A percentile compares a stretch with the other conserved stretches of the same genome.
Conservation (phyloP, 192 early-diverging fungal species). For the Funneliformis mosseae region DNA sequence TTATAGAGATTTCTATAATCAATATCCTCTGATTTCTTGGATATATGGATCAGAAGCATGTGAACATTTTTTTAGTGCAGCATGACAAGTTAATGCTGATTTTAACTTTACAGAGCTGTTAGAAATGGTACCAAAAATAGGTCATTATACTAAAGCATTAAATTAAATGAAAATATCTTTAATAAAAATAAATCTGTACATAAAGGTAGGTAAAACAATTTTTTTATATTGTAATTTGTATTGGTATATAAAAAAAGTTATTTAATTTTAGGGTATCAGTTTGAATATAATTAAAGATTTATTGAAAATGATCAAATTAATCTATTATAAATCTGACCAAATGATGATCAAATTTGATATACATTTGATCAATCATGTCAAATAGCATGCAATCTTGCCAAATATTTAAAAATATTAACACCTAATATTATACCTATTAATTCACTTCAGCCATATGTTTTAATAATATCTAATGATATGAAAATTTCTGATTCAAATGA, state of each 20-base stretch:
- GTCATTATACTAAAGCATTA: neutral
- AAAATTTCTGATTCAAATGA: too few relatives aligned
- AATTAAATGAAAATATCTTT: neutral
- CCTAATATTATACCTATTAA: neutral
- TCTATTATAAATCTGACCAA: neutral
- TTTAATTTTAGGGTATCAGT: neutral
- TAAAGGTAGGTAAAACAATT: neutral
- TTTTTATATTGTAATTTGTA: neutral
- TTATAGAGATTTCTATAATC: neutral
- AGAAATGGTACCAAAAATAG: slow-evolving; percentile 4
- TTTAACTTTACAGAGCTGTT: slow-evolving; percentile 2
- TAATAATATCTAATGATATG: too few relatives aligned
- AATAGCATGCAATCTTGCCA: neutral
- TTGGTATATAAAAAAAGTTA: neutral
- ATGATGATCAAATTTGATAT: neutral
- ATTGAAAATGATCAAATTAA: neutral
- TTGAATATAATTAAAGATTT: neutral
- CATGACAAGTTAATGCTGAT: neutral
- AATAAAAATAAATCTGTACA: neutral
- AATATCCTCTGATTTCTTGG: neutral
- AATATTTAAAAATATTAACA: slow-evolving; percentile 4
- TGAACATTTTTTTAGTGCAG: neutral
- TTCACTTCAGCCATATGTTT: too few relatives aligned
- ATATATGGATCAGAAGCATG: neutral
- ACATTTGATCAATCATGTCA: neutral